Conservation (phyloP, 257 asterid genomes). For the Datura wrightii region DNA sequence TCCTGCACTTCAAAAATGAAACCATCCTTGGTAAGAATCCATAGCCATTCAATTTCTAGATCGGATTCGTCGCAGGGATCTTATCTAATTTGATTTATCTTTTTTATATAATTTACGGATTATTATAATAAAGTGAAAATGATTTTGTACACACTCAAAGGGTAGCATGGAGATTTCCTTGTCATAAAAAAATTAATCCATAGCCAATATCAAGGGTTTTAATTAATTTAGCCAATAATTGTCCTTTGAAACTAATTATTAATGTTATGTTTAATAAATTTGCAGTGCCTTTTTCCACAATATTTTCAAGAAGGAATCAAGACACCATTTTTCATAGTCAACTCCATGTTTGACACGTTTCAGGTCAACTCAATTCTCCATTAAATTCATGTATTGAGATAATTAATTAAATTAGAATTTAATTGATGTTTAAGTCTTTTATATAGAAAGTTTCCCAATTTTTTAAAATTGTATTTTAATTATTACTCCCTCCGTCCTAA, state of each 20-base stretch:
- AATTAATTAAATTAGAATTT: neutral
- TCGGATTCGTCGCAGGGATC: neutral
- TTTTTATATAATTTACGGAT: too few species aligned
- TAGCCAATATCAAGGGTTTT: neutral
- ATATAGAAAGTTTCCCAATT: neutral
- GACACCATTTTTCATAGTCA: conserved; percentile 30
- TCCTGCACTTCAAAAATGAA: conserved; percentile 21
- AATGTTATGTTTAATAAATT: neutral
- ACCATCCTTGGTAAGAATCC: neutral
- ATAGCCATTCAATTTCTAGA: neutral
- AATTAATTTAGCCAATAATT: neutral
- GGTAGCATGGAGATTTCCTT: too few species aligned
- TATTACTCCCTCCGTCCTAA: too few species aligned
- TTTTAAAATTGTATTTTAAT: too few species aligned
- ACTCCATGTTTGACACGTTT: conserved; percentile 25
- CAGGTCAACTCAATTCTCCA: neutral
- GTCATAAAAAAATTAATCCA: too few species aligned
- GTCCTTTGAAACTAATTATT: neutral
- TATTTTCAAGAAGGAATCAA: conserved; percentile 23
- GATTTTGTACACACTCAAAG: too few species aligned
- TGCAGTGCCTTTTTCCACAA: conserved; percentile 22
- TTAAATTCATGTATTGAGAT: neutral
- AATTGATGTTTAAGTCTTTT: neutral
- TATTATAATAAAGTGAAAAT: too few species aligned
- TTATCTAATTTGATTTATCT: too few species aligned